Base-by-base conservation (phyloP, 805 yeast genomes). In the Pichia cephalocereana region DNA sequence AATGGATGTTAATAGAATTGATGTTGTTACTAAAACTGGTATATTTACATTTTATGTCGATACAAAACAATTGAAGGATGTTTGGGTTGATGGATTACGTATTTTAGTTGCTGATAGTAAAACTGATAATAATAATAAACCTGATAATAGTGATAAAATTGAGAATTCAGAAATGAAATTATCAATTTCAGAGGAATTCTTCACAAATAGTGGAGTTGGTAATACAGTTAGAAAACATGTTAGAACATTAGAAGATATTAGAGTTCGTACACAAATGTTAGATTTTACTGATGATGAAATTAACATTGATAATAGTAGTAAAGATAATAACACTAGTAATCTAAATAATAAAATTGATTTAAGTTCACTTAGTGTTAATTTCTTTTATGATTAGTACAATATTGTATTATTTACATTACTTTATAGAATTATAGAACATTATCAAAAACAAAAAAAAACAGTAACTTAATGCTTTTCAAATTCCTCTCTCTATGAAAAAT, bases 61-160 rank as follows among this genome's bases (percentile, higher is more conserved):
- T 50, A 82, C 86, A 1, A 75, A 76, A 53, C 86, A 82, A 43
- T 74, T 78, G 44, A 79, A 83, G 40, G 77, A 76, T 46, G 76
- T 81, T 8, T 87, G 95, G 95, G 67, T 83, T 36, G 95, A 87
- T 64, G 96, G 95, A 0, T 62, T 86, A 47, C 79, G 77, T 57
- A 66, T 79, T 59, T 58, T 79, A 36, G 66, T 72, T 19, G 68
- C 70, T 46, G 55, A 58, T 15, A 70, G 57, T 45, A 60, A 56
- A 23, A 52, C 74, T 17, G 74, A 80, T 1, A 32, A 14, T 41
- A 31, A 15, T 32, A 42, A 9, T 9, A 42, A 10, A 23, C 5
- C 7, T 23, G 26, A 23, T 23, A 11, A 15, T 3, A 23, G 6
- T 23, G 8, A 27, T 7, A n/a, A 8, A 14, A 10, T 14, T n/a